Evolutionary conservation across 1,284 basidiomycete genomes (phyloP), one percentile per base, ranked within the genome.

Genomic region (Papiliotrema laurentii): DNA sequence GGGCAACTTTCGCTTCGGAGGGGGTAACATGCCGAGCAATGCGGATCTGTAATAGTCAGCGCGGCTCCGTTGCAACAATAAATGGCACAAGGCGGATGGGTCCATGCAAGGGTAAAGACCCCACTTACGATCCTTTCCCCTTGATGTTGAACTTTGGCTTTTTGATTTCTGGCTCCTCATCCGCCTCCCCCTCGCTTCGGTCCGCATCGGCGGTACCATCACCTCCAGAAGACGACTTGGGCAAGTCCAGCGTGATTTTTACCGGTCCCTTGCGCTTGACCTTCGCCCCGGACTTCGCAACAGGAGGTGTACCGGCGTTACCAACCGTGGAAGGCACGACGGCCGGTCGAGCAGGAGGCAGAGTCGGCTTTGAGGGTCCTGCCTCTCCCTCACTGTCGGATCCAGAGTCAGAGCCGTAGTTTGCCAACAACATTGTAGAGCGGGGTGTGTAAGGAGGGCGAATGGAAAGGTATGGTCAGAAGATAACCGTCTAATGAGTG

Each of bases 1-100:
- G 1, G 68, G 63, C 6, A 69, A 46, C 50, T 71, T 69, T 22
- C 72, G 57, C 51, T 74, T 74, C 2, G 72, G 72, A 38, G 71
- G 56, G 0, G 72, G 72, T 10, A 74, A 54, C 71, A 74, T 71
- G 10, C 67, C 68, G 7, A 74, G 50, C 40, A 74, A 49, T 2
- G 68, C 50, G 5, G 71, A 71, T 5, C 70, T 71, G 47, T 16
- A 36, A 34, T 14, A 26, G 18, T 28, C 18, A 30, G 33, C 34
- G 16, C 19, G 43, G 4, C 18, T 18, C 14, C 13, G 10, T n/a
- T 9, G 21, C 6, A 27, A 18, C 25, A 19, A 40, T n/a, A n/a
- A 10, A 26, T n/a, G 30, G 27, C 14, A 37, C 22, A 33, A 41
- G n/a, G 13, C 43, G 16, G n/a, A 43, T 2, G 6, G 25, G 45